Evolutionary conservation across 2,329 filamentous ascomycete species (phyloP).

Genomic region (Thielaviopsis populi): DNA sequence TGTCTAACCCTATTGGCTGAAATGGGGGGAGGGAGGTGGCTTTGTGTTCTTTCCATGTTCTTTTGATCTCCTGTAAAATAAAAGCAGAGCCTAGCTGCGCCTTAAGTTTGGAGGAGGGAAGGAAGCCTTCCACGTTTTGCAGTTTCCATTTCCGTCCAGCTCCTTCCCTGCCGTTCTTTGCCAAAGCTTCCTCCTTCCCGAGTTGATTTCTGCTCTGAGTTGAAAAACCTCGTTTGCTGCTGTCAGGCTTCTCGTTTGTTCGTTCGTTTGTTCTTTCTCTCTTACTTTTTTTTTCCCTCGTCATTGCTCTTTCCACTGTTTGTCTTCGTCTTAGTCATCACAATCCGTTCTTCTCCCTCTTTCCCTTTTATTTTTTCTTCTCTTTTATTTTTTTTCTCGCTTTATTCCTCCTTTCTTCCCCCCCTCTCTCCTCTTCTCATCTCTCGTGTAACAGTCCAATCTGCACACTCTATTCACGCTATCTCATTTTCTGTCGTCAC

Average conservation of each 20-base stretch:
- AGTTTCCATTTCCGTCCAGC: conserved; percentile 1
- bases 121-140: background rate
- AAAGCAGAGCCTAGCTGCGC: background rate
- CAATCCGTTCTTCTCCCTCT: no score
- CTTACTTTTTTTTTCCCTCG: background rate
- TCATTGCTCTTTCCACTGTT: no score
- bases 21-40: background rate
- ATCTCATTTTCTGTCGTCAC: background rate
- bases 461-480: background rate
- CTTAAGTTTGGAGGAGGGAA: background rate
- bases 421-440: background rate
- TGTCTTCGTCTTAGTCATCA: no score
- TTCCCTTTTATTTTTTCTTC: background rate
- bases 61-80: background rate
- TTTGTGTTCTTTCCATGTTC: background rate
- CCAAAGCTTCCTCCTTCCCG: conserved; percentile 3
- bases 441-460: background rate
- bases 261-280: background rate
- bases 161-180: background rate
- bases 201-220: background rate
- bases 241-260: background rate
- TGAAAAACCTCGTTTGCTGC: background rate
- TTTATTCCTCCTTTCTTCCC: background rate
- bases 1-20: background rate
- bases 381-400: background rate